Evolutionary conservation across 176 grass and related monocot species (phyloP).

Genomic region (Miscanthus lutarioriparius): DNA sequence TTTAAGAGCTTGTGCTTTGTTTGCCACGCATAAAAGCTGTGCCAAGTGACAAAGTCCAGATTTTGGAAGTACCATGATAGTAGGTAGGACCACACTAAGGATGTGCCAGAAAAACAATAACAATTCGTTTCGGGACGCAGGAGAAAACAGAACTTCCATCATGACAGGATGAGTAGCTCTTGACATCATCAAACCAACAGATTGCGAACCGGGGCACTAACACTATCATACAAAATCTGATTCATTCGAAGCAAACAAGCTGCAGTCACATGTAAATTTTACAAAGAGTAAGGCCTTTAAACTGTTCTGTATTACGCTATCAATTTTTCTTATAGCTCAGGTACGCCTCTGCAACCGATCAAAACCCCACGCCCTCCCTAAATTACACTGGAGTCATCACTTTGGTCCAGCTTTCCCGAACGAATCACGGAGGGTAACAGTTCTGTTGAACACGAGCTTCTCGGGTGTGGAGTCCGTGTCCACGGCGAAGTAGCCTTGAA

Average conservation of each 20-base stretch:
- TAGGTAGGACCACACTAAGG: background rate
- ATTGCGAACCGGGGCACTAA: background rate
- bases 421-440: conserved; percentile 84
- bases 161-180: background rate
- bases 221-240: background rate
- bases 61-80: background rate
- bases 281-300: background rate
- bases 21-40: background rate
- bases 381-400: conserved; percentile 32
- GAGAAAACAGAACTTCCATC: background rate
- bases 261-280: conserved; percentile 18
- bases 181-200: background rate
- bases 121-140: background rate
- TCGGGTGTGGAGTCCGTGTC: conserved; percentile 59
- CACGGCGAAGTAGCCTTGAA: conserved; percentile 82
- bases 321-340: background rate
- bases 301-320: background rate
- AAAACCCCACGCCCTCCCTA: background rate
- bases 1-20: background rate
- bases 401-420: conserved; percentile 64
- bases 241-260: background rate
- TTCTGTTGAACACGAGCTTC: conserved; percentile 89
- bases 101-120: background rate
- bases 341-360: background rate
- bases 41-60: background rate